Conservation (phyloP, 805 yeast genomes). For the Ogataea dorogensis region DNA sequence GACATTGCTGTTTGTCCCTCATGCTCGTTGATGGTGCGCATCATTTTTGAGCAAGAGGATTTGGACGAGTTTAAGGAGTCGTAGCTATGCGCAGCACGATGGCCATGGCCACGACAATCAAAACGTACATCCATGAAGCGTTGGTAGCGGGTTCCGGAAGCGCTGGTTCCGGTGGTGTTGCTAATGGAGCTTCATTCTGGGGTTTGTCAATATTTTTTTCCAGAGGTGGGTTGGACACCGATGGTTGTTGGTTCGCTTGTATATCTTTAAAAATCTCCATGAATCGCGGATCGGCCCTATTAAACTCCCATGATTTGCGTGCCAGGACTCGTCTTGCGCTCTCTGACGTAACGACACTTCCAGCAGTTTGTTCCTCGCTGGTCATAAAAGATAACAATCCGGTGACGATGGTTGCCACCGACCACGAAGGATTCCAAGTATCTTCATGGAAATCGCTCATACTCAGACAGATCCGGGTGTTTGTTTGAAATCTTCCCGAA, state of each 20-base stretch:
- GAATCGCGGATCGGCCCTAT: constrained; percentile 57
- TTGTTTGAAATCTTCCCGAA: constrained; percentile 79
- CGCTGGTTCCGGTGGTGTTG: constrained; percentile 11
- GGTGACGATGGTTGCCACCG: constrained; percentile 81
- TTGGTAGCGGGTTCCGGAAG: constrained; percentile 34
- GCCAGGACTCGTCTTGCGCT: constrained; percentile 58
- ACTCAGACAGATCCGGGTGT: constrained; percentile 80
- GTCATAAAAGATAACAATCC: constrained; percentile 93
- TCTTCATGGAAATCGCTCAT: constrained; percentile 96
- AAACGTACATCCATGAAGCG: constrained; percentile 23
- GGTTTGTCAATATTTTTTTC: constrained; percentile 9
- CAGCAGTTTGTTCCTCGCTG: constrained; percentile 79
- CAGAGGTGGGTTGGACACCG: constrained; percentile 23
- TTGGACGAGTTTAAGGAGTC: constrained; percentile 43
- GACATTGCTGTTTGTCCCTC: constrained; percentile 96
- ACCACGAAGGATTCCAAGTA: constrained; percentile 96
- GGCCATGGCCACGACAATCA: constrained; percentile 20
- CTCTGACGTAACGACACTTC: constrained; percentile 68
- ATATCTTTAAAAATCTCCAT: constrained; percentile 62
- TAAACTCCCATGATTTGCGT: constrained; percentile 57
- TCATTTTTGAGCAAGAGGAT: constrained; percentile 74
- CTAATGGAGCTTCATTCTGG: constrained; percentile 11
- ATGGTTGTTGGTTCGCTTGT: background rate
- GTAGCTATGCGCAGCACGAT: constrained; percentile 14
- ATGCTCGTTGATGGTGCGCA: constrained; percentile 90